Conservation (phyloP, 176 grass and related monocot genomes). For the Oryza punctata region DNA sequence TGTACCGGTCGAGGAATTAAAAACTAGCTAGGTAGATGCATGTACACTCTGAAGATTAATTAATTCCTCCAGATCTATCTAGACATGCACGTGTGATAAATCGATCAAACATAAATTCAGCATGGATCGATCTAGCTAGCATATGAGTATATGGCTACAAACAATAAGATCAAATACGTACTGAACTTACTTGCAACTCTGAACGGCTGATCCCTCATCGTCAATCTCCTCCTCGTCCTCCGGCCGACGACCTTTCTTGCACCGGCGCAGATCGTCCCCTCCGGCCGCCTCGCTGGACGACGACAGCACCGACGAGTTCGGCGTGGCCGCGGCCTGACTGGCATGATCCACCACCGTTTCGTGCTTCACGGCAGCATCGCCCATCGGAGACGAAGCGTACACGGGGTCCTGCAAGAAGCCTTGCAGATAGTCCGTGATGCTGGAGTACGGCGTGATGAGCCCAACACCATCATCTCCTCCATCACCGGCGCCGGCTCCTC, state of each 20-base stretch:
- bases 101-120: not conserved
- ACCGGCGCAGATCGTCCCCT: not conserved
- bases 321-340: not conserved
- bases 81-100: not conserved
- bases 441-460: conserved; percentile 18
- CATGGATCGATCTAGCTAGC: not conserved
- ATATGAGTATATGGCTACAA: too few relatives aligned
- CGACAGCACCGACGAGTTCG: conserved; percentile 48
- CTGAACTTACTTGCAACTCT: conserved; percentile 34
- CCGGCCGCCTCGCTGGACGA: conserved; percentile 32
- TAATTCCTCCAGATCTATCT: not conserved
- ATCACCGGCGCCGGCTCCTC: not conserved
- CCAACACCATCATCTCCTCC: not conserved
- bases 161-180: not conserved
- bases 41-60: not conserved
- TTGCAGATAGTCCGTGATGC: conserved; percentile 42
- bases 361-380: conserved; percentile 16
- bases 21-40: not conserved
- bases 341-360: not conserved
- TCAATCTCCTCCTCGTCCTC: conserved; percentile 22
- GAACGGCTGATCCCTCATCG: conserved; percentile 12
- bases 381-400: not conserved
- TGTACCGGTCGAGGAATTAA: not conserved
- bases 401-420: conserved; percentile 27
- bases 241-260: conserved; percentile 27